Percentiles rank a stretch among this genome's conserved stretches.
Conservation (phyloP, 441 rosid genomes). For the Corymbia calophylla region DNA sequence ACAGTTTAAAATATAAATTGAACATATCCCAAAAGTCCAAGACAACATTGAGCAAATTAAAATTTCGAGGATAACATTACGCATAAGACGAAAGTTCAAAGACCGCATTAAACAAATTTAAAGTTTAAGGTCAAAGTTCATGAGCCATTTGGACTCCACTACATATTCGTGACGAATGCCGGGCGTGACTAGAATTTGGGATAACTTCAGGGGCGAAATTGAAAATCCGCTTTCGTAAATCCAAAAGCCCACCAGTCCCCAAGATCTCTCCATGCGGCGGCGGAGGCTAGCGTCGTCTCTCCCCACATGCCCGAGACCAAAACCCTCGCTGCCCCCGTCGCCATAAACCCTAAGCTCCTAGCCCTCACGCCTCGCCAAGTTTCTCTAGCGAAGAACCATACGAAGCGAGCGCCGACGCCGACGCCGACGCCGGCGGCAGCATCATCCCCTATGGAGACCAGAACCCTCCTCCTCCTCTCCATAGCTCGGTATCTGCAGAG, state of each 20-base stretch:
- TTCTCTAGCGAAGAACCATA: constrained; percentile 18
- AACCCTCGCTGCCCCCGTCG: neutral
- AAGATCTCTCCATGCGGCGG: neutral
- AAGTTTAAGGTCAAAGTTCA: neutral
- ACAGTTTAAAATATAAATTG: neutral
- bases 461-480: constrained; percentile 35
- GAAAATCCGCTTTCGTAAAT: neutral
- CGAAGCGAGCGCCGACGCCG: constrained; percentile 3
- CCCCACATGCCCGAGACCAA: constrained; percentile 18
- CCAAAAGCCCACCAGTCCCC: neutral
- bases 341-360: constrained; percentile 28
- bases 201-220: neutral
- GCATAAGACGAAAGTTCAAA: rapidly evolving
- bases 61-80: rapidly evolving
- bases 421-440: neutral
- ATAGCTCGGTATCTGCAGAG: constrained; percentile 52
- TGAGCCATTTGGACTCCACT: neutral
- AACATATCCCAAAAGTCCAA: neutral
- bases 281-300: neutral
- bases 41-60: rapidly evolving
- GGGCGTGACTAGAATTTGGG: neutral
- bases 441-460: constrained; percentile 25
- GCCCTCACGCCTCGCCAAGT: constrained; percentile 55
- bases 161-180: neutral
- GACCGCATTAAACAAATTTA: neutral